Base-by-base conservation (phyloP, 352 stramenopile species). In the Globisporangium sylvaticum region DNA sequence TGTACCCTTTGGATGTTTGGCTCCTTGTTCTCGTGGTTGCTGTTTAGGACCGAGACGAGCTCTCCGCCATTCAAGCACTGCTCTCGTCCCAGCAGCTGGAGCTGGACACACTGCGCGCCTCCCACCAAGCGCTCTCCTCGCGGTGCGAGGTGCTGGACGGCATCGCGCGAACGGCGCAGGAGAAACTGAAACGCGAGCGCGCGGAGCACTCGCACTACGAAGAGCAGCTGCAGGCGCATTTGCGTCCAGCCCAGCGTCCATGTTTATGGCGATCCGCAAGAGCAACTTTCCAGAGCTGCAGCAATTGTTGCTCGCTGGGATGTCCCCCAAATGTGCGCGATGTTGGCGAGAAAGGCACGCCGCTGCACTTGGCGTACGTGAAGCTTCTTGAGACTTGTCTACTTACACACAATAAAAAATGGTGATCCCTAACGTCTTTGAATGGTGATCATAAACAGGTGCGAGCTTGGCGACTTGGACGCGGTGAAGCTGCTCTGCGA, bases 291-390 rank as follows among this genome's bases (percentile, higher is more conserved):
- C 73, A 0, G 73, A 71, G 15, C 66, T 91, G 7, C 76, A 91
- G 62, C 56, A 76, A 42, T 62, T 88, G 14, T 62, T 94, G 5
- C 62, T 89, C 3, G 69, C 65, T 52, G 81, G 82, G 0, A 65
- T 81, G 7, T 85, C 79, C 29, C 29, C 74, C 84, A 12, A 91
- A 94, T 37, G 64, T 80, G 22, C 79, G 73, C 32, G 79, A 91
- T 56, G 42, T 85, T 22, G 74, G 74, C n/a, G 78, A 91, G 56
- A 86, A 85, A 62, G 81, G 83, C 54, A 91, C 84, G 4, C 78
- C 83, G 20, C 67, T 94, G 3, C 86, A 94, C 69, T 73, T 92
- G 29, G 84, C 82, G 81, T 88, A 84, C 42, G 77, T 62, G 15
- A 9, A 10, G 1, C 5, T 10, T 48, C 9, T 22, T 48, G 6